Base-by-base conservation (phyloP, 768 basidiomycete species). In the Amanita pallidorosea region DNA sequence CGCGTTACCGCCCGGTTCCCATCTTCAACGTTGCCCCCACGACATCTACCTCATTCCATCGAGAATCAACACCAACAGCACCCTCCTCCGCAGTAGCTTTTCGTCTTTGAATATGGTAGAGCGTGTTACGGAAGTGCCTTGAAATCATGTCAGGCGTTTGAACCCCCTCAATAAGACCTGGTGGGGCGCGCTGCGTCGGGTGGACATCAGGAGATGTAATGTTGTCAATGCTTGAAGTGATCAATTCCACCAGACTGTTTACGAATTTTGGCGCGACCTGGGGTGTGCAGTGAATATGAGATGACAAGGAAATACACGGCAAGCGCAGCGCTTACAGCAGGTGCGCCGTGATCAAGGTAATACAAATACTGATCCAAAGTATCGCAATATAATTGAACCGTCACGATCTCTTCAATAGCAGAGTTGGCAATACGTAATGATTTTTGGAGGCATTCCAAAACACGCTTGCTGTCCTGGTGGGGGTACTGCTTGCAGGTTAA, bases 361-460 rank as follows among this genome's bases (percentile, higher is more conserved):
- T 92, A 97, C 36, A 97, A 70, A 65, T 98, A 98, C 60, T 86
- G 88, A 63, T 99, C 95, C 29, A 99, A 79, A 11, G 95, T 91
- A 64, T 97, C 92, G 56, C 90, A 91, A 63, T 97, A 98, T 7
- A 98, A 73, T 62, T 97, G 95, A 2, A 97, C 85, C 3, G 90
- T 97, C 35, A 96, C 89, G 55, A 98, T 88, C 60, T 97, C 94
- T 65, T 98, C 96, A 48, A 92, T 94, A 22, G 90, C 90, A 2
- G 91, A 93, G 60, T 94, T 93, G 5, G 96, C 96, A 59, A 96
- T 97, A 2, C 95, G 81, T 22, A 98, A 74, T 3, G 93, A 89
- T 64, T 98, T 98, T 65, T 99, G 96, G 29, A 99, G 73, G 62
- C 96, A 99, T 66, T 99, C 96, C 29, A 99, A 72, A 0, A 99